A percentile compares a stretch with the other conserved stretches of the same genome.
Evolutionary conservation across 2,329 filamentous ascomycete species (phyloP).

Genomic region (Chaetomium strumarium): DNA sequence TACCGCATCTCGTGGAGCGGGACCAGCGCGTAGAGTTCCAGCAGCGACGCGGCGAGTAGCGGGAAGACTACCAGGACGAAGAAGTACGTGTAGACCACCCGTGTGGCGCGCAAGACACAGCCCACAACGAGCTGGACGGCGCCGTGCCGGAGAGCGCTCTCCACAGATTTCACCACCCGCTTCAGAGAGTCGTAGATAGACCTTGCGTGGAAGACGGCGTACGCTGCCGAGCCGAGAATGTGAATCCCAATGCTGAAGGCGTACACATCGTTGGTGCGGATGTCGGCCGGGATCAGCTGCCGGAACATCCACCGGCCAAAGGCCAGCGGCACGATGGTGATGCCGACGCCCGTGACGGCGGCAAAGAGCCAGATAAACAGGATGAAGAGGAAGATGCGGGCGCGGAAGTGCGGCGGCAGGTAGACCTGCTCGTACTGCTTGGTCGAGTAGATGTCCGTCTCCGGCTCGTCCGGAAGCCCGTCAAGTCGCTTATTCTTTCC

Average conservation of each 20-base stretch:
- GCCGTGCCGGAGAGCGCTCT: slow-evolving; percentile 29
- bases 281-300: slow-evolving; percentile 61
- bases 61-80: slow-evolving; percentile 76
- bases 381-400: slow-evolving; percentile 79
- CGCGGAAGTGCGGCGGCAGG: slow-evolving; percentile 76
- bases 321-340: slow-evolving; percentile 80
- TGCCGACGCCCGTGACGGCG: slow-evolving; percentile 74
- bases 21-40: slow-evolving; percentile 84
- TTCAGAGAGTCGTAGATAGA: slow-evolving; percentile 32
- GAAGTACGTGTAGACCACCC: slow-evolving; percentile 67
- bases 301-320: slow-evolving; percentile 77
- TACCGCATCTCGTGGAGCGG: slow-evolving; percentile 77
- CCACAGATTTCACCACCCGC: slow-evolving; percentile 25
- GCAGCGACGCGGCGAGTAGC: slow-evolving; percentile 67
- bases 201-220: slow-evolving; percentile 50
- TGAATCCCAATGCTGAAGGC: slow-evolving; percentile 91
- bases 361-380: slow-evolving; percentile 90
- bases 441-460: slow-evolving; percentile 48
- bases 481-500: slow-evolving; percentile 61
- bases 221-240: slow-evolving; percentile 63
- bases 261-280: slow-evolving; percentile 88
- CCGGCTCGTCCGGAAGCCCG: slow-evolving; percentile 51
- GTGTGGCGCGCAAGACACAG: slow-evolving; percentile 31
- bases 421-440: slow-evolving; percentile 67
- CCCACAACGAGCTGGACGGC: slow-evolving; percentile 28